Evolutionary conservation across 106 monocot species (phyloP).

Genomic region (Dendrobium catenatum): DNA sequence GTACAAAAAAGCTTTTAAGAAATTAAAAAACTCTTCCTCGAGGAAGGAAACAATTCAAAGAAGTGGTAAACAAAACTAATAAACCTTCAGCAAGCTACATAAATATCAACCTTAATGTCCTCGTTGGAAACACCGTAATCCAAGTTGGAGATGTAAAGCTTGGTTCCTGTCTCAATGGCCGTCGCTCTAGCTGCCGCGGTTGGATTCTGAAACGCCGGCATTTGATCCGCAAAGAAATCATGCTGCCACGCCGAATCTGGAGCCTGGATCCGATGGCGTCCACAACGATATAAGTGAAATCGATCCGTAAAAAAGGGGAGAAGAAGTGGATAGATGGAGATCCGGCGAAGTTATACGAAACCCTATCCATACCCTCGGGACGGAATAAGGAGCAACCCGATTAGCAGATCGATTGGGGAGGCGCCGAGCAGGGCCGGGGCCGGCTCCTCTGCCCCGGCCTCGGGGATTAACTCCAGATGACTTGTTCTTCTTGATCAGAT

Average conservation of each 20-base stretch:
- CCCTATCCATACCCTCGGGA: conserved; percentile 33
- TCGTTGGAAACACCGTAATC: conserved; percentile 77
- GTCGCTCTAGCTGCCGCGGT: conserved; percentile 25
- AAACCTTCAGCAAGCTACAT: background rate
- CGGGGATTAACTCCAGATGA: conserved; percentile 16
- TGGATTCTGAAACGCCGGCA: conserved; percentile 8
- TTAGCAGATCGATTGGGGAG: conserved; percentile 30
- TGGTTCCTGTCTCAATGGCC: conserved; percentile 65
- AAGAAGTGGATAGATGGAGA: conserved; percentile 17
- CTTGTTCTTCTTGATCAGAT: conserved; percentile 79
- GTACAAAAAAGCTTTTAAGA: background rate
- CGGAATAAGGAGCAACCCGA: conserved; percentile 32
- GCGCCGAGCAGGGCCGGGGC: conserved; percentile 36
- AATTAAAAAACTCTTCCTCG: background rate
- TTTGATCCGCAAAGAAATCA: conserved; percentile 44
- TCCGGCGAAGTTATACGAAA: conserved; percentile 5
- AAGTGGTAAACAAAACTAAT: background rate
- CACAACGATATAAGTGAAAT: conserved; percentile 19
- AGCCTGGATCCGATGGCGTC: conserved; percentile 40
- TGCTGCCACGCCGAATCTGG: conserved; percentile 69
- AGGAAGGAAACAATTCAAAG: background rate
- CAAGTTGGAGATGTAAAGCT: conserved; percentile 78
- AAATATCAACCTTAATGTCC: conserved; percentile 49
- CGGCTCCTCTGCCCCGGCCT: conserved; percentile 23
- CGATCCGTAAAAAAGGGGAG: conserved; percentile 1